Base-by-base conservation (phyloP, 768 basidiomycete species). In the Termitomyces sp. region DNA sequence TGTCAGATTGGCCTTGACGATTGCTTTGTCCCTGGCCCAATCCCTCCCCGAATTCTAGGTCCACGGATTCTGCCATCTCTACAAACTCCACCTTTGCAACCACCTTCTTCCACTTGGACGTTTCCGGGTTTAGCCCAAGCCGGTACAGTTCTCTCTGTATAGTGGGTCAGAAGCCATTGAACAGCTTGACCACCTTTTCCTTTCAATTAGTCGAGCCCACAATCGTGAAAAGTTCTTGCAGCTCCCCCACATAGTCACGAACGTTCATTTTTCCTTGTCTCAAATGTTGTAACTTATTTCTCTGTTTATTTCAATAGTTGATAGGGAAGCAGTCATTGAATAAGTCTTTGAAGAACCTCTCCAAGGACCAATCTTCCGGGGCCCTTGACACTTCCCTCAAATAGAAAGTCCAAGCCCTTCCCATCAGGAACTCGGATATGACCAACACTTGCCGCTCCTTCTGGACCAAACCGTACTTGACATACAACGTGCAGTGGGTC, bases 201-300 rank as follows among this genome's bases (percentile, higher is more conserved):
- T 53, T 58, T 3, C 67, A 46, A 3, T 64, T 64, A 0, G 63
- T 57, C 1, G 66, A 55, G 0, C 74, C 72, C 5, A 75, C 67
- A 2, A 67, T 65, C 1, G 63, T 63, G 42, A 65, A 70, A 0
- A 76, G 44, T 9, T 66, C 67, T 5, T 67, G 61, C 0, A 77
- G 58, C 46, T 72, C 68, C 4, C 69, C 65, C 0, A 71, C 62
- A 54, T 68, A 76, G 1, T 68, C 69, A 0, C 55, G 42, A 0
- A 76, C 71, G 0, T 61, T 56, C 7, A 61, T 58, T 16, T 64
- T 44, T 3, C 63, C 61, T 50, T 77, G 75, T 1, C 43, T 32
- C 16, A 57, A 61, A 0, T 58, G 24, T 0, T 63, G 42, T 9
- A 76, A 59, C 29, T 64, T 63, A 1, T 64, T 52, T 0, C 61